A percentile compares a stretch with the other conserved stretches of the same genome.
Conservation (phyloP, 257 asterid species). For the Fraxinus anomala region DNA sequence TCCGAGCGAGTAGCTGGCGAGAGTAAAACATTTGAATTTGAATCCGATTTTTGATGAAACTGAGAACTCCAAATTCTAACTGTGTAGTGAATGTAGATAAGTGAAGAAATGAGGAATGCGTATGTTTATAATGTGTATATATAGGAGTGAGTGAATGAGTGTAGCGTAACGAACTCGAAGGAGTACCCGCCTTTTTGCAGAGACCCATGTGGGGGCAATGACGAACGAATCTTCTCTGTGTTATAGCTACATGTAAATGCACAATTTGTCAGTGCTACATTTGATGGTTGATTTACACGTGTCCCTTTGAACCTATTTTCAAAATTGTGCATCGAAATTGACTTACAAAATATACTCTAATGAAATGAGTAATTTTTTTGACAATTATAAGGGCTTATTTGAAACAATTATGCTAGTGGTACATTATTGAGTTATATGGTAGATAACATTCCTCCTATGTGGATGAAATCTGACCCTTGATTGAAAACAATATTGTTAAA, state of each 20-base stretch:
- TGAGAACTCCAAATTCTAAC: conserved; percentile 8
- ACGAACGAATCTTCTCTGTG: conserved; percentile 28
- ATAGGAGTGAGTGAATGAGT: conserved; percentile 19
- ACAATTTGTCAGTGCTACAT: conserved; percentile 21
- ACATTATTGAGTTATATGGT: too few species aligned
- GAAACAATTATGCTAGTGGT: too few species aligned
- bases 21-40: conserved; percentile 68
- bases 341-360: too few species aligned
- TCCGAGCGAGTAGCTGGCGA: conserved; percentile 84
- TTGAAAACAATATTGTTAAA: too few species aligned
- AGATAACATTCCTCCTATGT: too few species aligned
- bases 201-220: conserved; percentile 26
- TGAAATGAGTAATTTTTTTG: too few species aligned
- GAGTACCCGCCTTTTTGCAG: conserved; percentile 29
- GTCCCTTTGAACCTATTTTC: too few species aligned
- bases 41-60: conserved; percentile 18
- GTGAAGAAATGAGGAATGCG: conserved; percentile 1
- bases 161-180: conserved; percentile 38
- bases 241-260: conserved; percentile 25
- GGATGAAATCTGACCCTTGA: too few species aligned
- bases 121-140: neutral
- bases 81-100: neutral
- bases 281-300: neutral
- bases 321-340: too few species aligned
- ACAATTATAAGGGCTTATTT: too few species aligned